These are phyloP conservation scores for Pseudonitzschia multiseries DNA, from an alignment of 108 stramenopile species.

Conservation along the genomic window DNA sequence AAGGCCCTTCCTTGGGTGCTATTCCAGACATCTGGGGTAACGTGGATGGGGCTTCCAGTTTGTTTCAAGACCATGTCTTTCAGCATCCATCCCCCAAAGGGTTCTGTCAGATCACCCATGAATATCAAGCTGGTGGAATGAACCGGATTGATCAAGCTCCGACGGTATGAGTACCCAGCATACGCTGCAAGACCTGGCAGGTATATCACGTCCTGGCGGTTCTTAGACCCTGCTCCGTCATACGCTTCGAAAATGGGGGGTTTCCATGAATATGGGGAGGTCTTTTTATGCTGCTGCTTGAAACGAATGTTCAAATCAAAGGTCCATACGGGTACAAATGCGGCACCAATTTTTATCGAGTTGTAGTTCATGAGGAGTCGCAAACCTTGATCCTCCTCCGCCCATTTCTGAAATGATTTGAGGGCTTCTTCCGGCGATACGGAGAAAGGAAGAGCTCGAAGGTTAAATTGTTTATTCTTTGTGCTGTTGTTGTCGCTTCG, in stretches of 20 bases:
- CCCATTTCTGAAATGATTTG: slow-evolving; percentile 70
- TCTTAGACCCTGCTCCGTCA: slow-evolving; percentile 20
- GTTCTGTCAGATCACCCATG: slow-evolving; percentile 56
- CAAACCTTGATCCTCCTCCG: slow-evolving; percentile 67
- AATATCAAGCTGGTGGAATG: slow-evolving; percentile 79
- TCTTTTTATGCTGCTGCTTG: slow-evolving; percentile 13
- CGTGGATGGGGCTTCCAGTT: slow-evolving; percentile 37
- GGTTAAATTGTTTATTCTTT: slow-evolving; percentile 56
- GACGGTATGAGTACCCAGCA: slow-evolving; percentile 73
- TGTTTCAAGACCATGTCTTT: slow-evolving; percentile 54
- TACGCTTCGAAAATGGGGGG: slow-evolving; percentile 58
- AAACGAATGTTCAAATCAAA: slow-evolving; percentile 81
- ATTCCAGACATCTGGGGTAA: slow-evolving; percentile 86
- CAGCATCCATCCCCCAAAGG: slow-evolving; percentile 82
- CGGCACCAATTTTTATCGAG: slow-evolving; percentile 48
- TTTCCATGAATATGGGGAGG: slow-evolving; percentile 33
- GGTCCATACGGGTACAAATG: slow-evolving; percentile 73
- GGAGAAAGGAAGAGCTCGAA: slow-evolving; percentile 69
- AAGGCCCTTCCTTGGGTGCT: slow-evolving; percentile 66
- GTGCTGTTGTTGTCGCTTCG: slow-evolving; percentile 8
- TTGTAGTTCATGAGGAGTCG: slow-evolving; percentile 53
- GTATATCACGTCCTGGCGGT: slow-evolving; percentile 48
- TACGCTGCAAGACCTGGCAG: slow-evolving; percentile 75
- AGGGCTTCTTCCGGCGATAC: slow-evolving; percentile 70
- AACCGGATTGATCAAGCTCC: slow-evolving; percentile 75